A percentile compares a stretch with the other conserved stretches of the same genome.
Evolutionary conservation across 345 rosid species (phyloP).

Genomic region (Leavenworthia alabamica): DNA sequence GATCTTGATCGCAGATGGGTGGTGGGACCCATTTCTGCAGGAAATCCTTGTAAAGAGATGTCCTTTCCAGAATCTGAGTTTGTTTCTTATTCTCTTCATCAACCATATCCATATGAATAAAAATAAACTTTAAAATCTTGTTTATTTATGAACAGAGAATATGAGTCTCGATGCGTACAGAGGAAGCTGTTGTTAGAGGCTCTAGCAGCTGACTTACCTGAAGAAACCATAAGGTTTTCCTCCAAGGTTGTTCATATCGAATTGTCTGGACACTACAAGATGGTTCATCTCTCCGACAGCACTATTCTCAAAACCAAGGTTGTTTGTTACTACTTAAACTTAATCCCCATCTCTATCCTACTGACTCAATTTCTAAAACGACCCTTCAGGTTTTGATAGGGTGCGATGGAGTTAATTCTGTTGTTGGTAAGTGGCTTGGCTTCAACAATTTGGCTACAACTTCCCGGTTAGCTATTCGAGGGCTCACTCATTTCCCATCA

Average conservation of each 20-base stretch:
- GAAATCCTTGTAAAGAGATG: conserved; percentile 21
- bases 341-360: too few relatives aligned
- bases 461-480: conserved; percentile 42
- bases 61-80: conserved; percentile 30
- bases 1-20: conserved; percentile 27
- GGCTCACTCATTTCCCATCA: conserved; percentile 30
- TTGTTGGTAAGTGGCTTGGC: conserved; percentile 60
- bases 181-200: conserved; percentile 54
- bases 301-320: conserved; percentile 59
- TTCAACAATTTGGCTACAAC: conserved; percentile 39
- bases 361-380: too few relatives aligned
- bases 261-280: conserved; percentile 45
- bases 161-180: conserved; percentile 46
- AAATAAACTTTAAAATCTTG: not conserved
- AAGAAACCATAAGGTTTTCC: conserved; percentile 53
- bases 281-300: conserved; percentile 55
- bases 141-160: conserved; percentile 29
- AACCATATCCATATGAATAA: not conserved
- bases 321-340: too few relatives aligned
- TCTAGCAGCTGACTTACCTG: conserved; percentile 48
- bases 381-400: conserved; percentile 51
- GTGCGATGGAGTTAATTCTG: conserved; percentile 67
- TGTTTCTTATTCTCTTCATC: conserved; percentile 19
- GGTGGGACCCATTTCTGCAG: conserved; percentile 22
- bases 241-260: conserved; percentile 59